These are phyloP conservation scores for Drosera capensis DNA, from an alignment of 148 eudicot species.

Conservation along the genomic window DNA sequence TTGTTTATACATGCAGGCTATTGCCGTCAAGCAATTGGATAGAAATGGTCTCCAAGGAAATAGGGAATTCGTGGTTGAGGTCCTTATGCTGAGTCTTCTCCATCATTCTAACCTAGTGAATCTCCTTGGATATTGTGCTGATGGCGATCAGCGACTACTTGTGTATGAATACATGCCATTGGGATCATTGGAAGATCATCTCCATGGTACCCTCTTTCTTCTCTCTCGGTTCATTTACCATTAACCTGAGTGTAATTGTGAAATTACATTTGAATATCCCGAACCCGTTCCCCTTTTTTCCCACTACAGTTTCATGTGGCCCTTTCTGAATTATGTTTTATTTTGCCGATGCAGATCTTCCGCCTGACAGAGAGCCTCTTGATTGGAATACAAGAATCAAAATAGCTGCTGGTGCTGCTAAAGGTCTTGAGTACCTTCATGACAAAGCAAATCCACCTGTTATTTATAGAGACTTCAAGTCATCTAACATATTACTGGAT, in stretches of 20 bases:
- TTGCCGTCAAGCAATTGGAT: conserved; percentile 90
- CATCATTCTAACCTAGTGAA: conserved; percentile 73
- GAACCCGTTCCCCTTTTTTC: no score
- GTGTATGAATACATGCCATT: conserved; percentile 93
- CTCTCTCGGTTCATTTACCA: background rate
- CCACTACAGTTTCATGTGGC: background rate
- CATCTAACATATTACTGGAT: conserved; percentile 68
- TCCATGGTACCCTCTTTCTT: conserved; percentile 43
- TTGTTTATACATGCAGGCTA: conserved; percentile 34
- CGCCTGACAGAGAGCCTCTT: conserved; percentile 57
- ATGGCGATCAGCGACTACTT: conserved; percentile 92
- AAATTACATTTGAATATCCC: no score
- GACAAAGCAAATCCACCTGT: conserved; percentile 90
- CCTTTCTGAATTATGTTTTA: background rate
- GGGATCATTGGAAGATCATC: conserved; percentile 94
- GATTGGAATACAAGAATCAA: conserved; percentile 91
- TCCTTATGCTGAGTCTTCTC: conserved; percentile 92
- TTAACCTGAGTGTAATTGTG: background rate
- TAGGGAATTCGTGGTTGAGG: conserved; percentile 89
- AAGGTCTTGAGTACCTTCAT: conserved; percentile 77
- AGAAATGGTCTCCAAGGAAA: conserved; percentile 96
- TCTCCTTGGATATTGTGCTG: conserved; percentile 87
- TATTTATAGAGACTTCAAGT: conserved; percentile 78
- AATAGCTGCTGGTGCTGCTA: conserved; percentile 85
- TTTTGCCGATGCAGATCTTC: conserved; percentile 52